Evolutionary conservation across 352 stramenopile species (phyloP), one percentile per base, ranked within the genome.

Genomic region (Globisporangium rhizosaccharum): DNA sequence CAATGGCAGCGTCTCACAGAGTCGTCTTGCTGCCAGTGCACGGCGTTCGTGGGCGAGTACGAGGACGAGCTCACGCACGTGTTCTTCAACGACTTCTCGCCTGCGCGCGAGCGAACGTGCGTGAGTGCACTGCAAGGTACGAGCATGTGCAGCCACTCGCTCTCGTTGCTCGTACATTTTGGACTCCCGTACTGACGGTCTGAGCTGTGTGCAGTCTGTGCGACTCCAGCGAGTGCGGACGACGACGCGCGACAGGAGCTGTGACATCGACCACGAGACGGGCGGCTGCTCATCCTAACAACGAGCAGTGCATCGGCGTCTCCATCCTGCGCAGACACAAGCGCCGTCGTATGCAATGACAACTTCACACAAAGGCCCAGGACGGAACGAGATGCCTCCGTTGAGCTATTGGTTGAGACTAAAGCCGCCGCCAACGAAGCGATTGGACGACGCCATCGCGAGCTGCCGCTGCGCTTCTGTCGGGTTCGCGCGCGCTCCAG

Each of bases 351-450:
- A 46, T 46, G 12, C 41, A 46, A 15, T 6, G 39, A 45, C 12
- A 45, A 10, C 39, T n/a, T 7, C 9, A 5, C 11, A 20, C 39
- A 45, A 10, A 6, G 39, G 7, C 39, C 14, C 44, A 49, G 20
- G n/a, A n/a, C 10, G 17, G 20, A 49, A n/a, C 44, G 20, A 49
- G 44, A 49, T 10, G 30, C 11, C 23, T 52, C 41, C n/a, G 15
- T 2, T 50, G 5, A 54, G 26, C 53, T 75, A 94, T 66, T 94
- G 82, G 62, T 97, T 98, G 45, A 98, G 85, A 73, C 90, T 96
- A 65, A 97, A 98, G 53, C 93, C 92, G 18, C 92, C 94, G 25
- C 94, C 92, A 20, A 96, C 90, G 68, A 92, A 98, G 33, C 90
- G 82, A 65, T 92, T 98, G 39, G 85, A 87, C 12, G 88, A 73